Conservation (phyloP, 1,284 basidiomycete genomes). For the Trametes pubescens region DNA sequence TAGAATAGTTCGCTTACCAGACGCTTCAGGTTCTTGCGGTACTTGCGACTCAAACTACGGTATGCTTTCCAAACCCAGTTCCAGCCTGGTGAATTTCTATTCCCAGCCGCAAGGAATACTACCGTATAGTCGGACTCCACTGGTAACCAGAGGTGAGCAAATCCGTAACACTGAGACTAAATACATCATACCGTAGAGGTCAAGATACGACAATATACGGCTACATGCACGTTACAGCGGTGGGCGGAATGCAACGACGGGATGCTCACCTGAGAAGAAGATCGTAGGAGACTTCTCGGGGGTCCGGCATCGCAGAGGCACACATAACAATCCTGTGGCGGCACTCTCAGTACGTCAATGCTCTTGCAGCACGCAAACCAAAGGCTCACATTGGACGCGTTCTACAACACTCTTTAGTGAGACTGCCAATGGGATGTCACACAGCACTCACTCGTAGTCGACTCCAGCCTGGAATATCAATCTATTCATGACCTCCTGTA, state of each 20-base stretch:
- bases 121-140: conserved; percentile 90
- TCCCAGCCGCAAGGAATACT: conserved; percentile 86
- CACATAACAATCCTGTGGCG: conserved; percentile 76
- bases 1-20: conserved; percentile 54
- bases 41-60: conserved; percentile 80
- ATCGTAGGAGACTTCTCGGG: conserved; percentile 80
- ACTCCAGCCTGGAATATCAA: conserved; percentile 89
- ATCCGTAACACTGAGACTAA: background rate
- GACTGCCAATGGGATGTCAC: background rate
- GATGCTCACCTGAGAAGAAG: conserved; percentile 71
- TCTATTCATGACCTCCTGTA: conserved; percentile 71
- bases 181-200: conserved; percentile 73
- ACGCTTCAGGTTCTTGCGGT: conserved; percentile 87
- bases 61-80: conserved; percentile 93
- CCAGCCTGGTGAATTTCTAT: conserved; percentile 79
- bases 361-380: conserved; percentile 4
- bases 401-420: conserved; percentile 47
- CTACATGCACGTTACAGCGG: conserved; percentile 45
- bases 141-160: conserved; percentile 41
- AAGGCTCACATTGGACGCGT: conserved; percentile 82
- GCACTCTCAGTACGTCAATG: background rate
- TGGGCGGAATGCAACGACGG: conserved; percentile 5
- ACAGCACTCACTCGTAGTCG: conserved; percentile 75
- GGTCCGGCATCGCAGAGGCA: conserved; percentile 83
- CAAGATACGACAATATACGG: conserved; percentile 76